Evolutionary conservation across 2,329 filamentous ascomycete genomes (phyloP), one percentile per base, ranked within the genome.

Genomic region (Salinomyces thailandicus): DNA sequence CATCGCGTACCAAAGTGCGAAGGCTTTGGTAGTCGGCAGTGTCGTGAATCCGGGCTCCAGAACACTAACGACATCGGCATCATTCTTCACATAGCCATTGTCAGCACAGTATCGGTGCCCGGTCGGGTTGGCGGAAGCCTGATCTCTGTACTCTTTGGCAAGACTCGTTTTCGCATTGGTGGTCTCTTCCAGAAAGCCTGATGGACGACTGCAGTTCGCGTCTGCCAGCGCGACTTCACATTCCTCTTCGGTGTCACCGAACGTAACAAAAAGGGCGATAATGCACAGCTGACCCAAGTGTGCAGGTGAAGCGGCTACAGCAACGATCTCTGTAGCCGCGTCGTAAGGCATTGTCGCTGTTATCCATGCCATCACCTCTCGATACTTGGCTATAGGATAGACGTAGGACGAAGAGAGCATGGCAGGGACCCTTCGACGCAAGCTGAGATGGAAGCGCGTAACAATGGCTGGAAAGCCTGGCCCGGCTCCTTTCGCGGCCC

Each of bases 1-100:
- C 69, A 74, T 73, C 7, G 63, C 49, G 46, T 62, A 71, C 62
- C 68, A 75, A 8, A 74, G 52, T 1, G 66, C 53, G 32, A 66
- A 68, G 1, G 63, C 57, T 47, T 69, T 65, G 15, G 50, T 51
- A 5, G 58, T 55, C 0, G 71, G 70, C 18, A 73, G 51, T 1
- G 62, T 66, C 0, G 61, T 66, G 43, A 72, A 72, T 1, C 67
- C 62, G 16, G 54, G 43, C 42, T 69, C 61, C 14, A 74, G 51
- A 0, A 68, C 61, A 1, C 51, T 46, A 0, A 62, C 51, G 0
- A 72, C 62, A 43, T 73, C 63, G 1, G 55, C 59, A 24, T 68
- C 61, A 47, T 73, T 66, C 3, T 52, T 38, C 16, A 74, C 50
- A 47, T 71, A 74, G 0, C 59, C 62, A 45, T 73, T 74, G 35